Evolutionary conservation across 2,329 filamentous ascomycete species (phyloP), one percentile per base, ranked within the genome.

Genomic region (Huntiella omanensis): DNA sequence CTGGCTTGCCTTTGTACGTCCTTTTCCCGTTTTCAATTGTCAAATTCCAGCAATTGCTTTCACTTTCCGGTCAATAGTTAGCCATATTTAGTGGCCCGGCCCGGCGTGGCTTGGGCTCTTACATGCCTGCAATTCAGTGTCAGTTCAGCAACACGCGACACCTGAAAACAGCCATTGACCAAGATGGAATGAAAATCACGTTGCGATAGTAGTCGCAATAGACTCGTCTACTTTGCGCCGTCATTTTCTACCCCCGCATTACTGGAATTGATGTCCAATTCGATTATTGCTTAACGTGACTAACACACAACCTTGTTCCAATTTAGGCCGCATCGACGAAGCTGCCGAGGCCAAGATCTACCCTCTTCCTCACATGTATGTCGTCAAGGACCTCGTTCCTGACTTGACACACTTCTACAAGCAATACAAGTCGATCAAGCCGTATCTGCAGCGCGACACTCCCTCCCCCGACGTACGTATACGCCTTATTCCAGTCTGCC

Each of bases 391-490:
- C 63, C 77, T 98, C 52, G 91, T 98, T 33, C 88, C 91, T 50
- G 91, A 98, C 62, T 70, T 98, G 69, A 98, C 91, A 52, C 83
- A 91, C 60, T 96, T 98, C 70, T 98, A 98, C 77, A 96, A 96
- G 75, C 91, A 98, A 73, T 98, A 98, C 77, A 94, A 95, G 69
- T 95, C 87, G 12, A 95, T 98, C 68, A 93, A 96, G 78, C 91
- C 91, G 38, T 98, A 94, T 64, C 78, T 98, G 46, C 91, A 96
- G 70, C 77, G 86, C 59, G 80, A 87, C 53, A 91, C 84, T 22
- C 80, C 83, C 47, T 69, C 84, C 38, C 75, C 78, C 55, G 83
- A 95, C 60, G 84, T 92, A 73, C 62, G 81, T 71, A 43, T 39
- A 36, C 35, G 19, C 33, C 17, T 33, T 5, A n/a, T 3, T 17